These are phyloP conservation scores for Phytophthora constricta DNA, from an alignment of 352 stramenopile species.

Conservation along the genomic window DNA sequence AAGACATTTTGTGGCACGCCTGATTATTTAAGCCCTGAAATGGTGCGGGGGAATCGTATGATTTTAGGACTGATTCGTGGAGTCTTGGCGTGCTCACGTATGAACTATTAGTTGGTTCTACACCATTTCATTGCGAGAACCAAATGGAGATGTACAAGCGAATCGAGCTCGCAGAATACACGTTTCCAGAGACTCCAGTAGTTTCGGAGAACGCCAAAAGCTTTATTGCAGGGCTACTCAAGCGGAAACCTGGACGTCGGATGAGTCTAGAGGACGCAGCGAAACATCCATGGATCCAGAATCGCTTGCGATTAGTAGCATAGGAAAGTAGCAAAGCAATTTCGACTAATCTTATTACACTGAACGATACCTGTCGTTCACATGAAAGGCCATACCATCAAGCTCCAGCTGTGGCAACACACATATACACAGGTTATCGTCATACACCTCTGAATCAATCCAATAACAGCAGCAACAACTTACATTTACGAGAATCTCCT, in stretches of 20 bases:
- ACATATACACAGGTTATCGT: constrained; percentile 12
- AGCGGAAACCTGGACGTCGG: constrained; percentile 57
- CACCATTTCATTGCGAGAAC: constrained; percentile 85
- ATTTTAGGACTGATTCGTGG: constrained; percentile 79
- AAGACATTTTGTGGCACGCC: constrained; percentile 87
- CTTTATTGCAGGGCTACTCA: constrained; percentile 70
- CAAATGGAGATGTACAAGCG: constrained; percentile 86
- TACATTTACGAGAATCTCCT: constrained; percentile 66
- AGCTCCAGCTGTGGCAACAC: constrained; percentile 57
- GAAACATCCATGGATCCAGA: constrained; percentile 69
- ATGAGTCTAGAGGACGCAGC: constrained; percentile 66
- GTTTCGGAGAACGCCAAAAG: constrained; percentile 63
- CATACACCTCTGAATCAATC: background rate
- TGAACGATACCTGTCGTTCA: constrained; percentile 63
- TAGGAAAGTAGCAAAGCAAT: background rate
- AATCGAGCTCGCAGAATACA: constrained; percentile 65
- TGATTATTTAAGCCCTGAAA: constrained; percentile 88
- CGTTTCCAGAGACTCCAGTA: constrained; percentile 54
- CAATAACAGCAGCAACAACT: constrained; percentile 17
- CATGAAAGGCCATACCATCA: constrained; percentile 64
- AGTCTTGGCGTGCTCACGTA: constrained; percentile 86
- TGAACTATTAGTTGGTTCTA: constrained; percentile 77
- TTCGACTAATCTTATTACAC: constrained; percentile 35
- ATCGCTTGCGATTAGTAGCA: constrained; percentile 19
- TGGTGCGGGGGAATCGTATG: constrained; percentile 71